Conservation (phyloP, 148 eudicot species). For the Linanthus parryae region DNA sequence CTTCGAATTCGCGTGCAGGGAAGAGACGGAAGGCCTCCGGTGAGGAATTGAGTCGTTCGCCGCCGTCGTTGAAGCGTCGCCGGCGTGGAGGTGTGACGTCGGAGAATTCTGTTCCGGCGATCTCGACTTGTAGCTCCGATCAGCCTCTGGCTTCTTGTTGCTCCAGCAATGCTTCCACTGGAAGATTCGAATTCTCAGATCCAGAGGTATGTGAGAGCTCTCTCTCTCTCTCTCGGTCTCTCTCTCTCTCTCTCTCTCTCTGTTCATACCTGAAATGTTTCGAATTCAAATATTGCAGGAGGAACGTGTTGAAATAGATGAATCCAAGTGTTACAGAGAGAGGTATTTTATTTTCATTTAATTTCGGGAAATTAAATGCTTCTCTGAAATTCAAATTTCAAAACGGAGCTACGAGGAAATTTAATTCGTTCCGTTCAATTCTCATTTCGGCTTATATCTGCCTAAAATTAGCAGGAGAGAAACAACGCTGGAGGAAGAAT, state of each 20-base stretch:
- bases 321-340: too few species aligned
- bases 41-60: slow-evolving; percentile 21
- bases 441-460: not conserved
- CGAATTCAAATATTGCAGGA: too few species aligned
- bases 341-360: too few species aligned
- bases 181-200: slow-evolving; percentile 23
- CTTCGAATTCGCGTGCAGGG: not conserved
- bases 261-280: too few species aligned
- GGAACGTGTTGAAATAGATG: too few species aligned
- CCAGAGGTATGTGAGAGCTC: slow-evolving; percentile 33
- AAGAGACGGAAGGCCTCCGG: slow-evolving; percentile 21
- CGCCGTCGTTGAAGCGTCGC: slow-evolving; percentile 23
- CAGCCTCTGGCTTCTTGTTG: slow-evolving; percentile 20
- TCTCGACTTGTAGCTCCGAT: slow-evolving; percentile 10
- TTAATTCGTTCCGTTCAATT: not conserved
- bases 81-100: slow-evolving; percentile 8
- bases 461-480: slow-evolving; percentile 23
- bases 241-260: slow-evolving; percentile 1
- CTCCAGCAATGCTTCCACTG: slow-evolving; percentile 29
- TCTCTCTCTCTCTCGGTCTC: not conserved
- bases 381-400: too few species aligned
- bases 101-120: not conserved
- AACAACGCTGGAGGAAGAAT: slow-evolving; percentile 16
- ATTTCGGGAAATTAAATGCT: too few species aligned
- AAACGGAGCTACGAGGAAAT: too few species aligned